Conservation (phyloP, 2,329 filamentous ascomycete genomes). For the Paraphaeosphaeria sporulosa region DNA sequence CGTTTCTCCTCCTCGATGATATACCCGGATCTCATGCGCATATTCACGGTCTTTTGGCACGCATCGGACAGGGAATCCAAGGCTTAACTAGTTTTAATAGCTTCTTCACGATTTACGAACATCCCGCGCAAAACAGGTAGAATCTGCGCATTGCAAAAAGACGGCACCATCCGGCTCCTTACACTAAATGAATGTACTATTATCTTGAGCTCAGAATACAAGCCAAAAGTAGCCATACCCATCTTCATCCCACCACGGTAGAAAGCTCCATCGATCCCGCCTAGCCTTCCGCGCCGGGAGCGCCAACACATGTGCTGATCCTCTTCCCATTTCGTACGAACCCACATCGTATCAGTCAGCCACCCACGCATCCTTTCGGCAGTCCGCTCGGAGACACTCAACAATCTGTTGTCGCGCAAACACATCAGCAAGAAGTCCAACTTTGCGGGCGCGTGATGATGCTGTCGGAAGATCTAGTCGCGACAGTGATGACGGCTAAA, state of each 20-base stretch:
- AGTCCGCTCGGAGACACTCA: not conserved
- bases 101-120: not conserved
- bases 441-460: no score
- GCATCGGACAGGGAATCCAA: not conserved
- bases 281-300: not conserved
- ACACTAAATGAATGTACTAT: not conserved
- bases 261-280: not conserved
- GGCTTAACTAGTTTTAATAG: not conserved
- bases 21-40: slow-evolving; percentile 1
- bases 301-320: not conserved
- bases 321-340: not conserved
- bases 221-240: not conserved
- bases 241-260: not conserved
- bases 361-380: not conserved
- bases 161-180: not conserved
- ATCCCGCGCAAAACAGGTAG: no score
- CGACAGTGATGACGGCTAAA: no score
- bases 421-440: not conserved
- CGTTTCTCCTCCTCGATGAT: not conserved
- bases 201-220: not conserved
- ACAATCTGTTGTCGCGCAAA: not conserved
- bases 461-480: no score
- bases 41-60: not conserved
- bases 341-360: not conserved
- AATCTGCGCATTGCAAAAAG: no score